These are phyloP conservation scores for Zea mays DNA, from an alignment of 176 grass and related monocot genomes.

Conservation along the genomic window Zm-B73-REFERENCE-NAM-5.0 NC_050105.1:106597501-106598000, in stretches of 20 bases:
- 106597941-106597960: no score
- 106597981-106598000: no score
- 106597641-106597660: not conserved
- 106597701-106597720: slow-evolving; percentile 62
- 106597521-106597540: not conserved
- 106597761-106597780: slow-evolving; percentile 93
- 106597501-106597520: not conserved
- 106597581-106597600: no score
- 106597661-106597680: slow-evolving; percentile 70
- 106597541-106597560: slow-evolving; percentile 31
- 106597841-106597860: slow-evolving; percentile 34
- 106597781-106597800: slow-evolving; percentile 71
- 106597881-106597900: not conserved
- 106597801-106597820: slow-evolving; percentile 72
- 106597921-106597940: no score
- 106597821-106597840: slow-evolving; percentile 55
- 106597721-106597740: slow-evolving; percentile 66
- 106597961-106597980: no score
- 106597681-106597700: slow-evolving; percentile 83
- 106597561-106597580: slow-evolving; percentile 73
- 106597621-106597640: no score
- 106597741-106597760: slow-evolving; percentile 70
- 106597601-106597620: no score
- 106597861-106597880: not conserved
- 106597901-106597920: slow-evolving; percentile 1